Conservation (phyloP, 805 yeast genomes). For the Pichia phayaonensis region DNA sequence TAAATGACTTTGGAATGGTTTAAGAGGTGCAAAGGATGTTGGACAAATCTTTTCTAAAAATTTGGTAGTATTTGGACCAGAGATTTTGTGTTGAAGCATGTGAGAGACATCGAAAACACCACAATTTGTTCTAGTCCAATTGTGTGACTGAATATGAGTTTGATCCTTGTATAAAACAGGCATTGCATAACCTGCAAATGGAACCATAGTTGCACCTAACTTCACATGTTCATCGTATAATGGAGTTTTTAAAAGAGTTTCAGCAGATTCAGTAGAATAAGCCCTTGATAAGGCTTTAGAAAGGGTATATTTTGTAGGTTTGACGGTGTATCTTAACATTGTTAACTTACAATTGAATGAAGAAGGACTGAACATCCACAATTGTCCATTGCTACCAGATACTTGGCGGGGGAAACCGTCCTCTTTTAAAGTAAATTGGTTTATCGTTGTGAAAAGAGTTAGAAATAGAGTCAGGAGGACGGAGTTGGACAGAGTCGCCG, state of each 20-base stretch:
- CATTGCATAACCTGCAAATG: slow-evolving; percentile 95
- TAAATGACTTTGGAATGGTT: slow-evolving; percentile 57
- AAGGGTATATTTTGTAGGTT: not conserved
- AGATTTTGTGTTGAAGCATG: slow-evolving; percentile 84
- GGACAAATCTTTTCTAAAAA: slow-evolving; percentile 85
- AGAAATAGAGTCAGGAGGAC: not conserved
- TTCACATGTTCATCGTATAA: slow-evolving; percentile 71
- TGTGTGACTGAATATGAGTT: slow-evolving; percentile 85
- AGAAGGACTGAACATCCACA: not conserved
- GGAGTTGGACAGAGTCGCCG: not conserved
- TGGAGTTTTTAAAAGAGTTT: slow-evolving; percentile 52
- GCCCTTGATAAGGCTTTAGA: not conserved
- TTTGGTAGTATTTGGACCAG: slow-evolving; percentile 58
- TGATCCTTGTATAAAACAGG: slow-evolving; percentile 85
- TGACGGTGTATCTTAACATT: slow-evolving; percentile 2
- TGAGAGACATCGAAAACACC: slow-evolving; percentile 96
- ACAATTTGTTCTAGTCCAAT: slow-evolving; percentile 83
- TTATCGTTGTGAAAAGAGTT: not conserved
- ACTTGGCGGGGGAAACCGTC: not conserved
- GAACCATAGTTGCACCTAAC: slow-evolving; percentile 85
- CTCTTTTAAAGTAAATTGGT: not conserved
- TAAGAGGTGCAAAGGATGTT: slow-evolving; percentile 57
- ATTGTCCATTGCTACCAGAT: not conserved
- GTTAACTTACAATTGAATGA: not conserved
- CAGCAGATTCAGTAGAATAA: slow-evolving; percentile 26